Percentiles rank a stretch among this genome's conserved stretches.
These are phyloP conservation scores for Rugonectria rugulosa DNA, from an alignment of 2,329 filamentous ascomycete species.

Conservation along the genomic window DNA sequence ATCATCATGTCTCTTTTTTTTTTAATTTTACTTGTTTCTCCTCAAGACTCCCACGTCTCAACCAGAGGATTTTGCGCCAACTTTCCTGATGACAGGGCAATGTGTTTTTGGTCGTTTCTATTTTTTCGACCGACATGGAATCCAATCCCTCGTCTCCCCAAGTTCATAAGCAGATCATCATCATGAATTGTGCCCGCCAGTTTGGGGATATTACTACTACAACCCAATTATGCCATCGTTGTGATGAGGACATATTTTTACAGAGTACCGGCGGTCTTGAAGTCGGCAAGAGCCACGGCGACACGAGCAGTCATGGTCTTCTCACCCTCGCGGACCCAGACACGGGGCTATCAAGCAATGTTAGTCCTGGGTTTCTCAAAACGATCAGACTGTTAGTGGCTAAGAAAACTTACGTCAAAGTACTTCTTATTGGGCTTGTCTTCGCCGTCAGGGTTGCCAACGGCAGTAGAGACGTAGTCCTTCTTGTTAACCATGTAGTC, in stretches of 20 bases:
- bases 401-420: constrained; percentile 64
- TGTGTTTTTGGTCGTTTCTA: neutral
- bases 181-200: constrained; percentile 8
- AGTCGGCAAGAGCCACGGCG: constrained; percentile 83
- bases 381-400: no score
- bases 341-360: constrained; percentile 68
- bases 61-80: constrained; percentile 18
- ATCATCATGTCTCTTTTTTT: constrained; percentile 30
- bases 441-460: constrained; percentile 94
- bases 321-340: constrained; percentile 97
- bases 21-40: constrained; percentile 37
- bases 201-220: constrained; percentile 28
- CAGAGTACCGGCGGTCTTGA: constrained; percentile 66
- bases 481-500: constrained; percentile 96
- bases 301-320: constrained; percentile 93
- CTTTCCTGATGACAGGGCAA: constrained; percentile 8
- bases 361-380: neutral
- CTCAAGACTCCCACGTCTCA: constrained; percentile 25
- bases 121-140: neutral
- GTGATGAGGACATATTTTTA: constrained; percentile 35
- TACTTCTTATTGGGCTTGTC: constrained; percentile 99
- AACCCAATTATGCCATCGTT: neutral
- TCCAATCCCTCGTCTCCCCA: constrained; percentile 15
- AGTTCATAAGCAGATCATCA: constrained; percentile 22
- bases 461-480: constrained; percentile 85